A percentile compares a stretch with the other conserved stretches of the same genome.
Conservation (phyloP, 768 basidiomycete genomes). For the Psilocybe sp. region DNA sequence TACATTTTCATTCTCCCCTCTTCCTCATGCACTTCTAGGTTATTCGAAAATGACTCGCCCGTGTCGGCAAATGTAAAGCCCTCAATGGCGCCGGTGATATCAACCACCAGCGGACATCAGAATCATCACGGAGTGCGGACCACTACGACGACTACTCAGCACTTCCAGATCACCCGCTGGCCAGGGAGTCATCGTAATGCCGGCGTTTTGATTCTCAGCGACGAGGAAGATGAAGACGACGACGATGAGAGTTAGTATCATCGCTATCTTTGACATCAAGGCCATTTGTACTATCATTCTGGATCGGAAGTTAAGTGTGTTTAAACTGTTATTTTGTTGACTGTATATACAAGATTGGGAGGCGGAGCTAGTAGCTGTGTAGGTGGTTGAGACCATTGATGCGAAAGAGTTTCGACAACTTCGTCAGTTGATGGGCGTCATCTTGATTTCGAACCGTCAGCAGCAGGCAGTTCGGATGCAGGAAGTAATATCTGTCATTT, state of each 20-base stretch:
- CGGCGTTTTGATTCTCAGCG: slow-evolving; percentile 48
- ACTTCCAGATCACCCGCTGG: slow-evolving; percentile 31
- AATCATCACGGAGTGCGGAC: slow-evolving; percentile 3
- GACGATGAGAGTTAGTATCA: slow-evolving; percentile 22
- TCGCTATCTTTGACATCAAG: slow-evolving; percentile 8
- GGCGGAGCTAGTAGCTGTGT: no score
- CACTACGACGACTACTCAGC: slow-evolving; percentile 14
- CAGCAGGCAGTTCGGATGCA: no score
- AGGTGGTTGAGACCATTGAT: no score
- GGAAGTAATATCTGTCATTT: no score
- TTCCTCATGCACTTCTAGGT: background rate
- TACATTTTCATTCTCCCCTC: slow-evolving; percentile 12
- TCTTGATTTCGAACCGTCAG: no score
- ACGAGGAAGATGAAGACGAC: slow-evolving; percentile 28
- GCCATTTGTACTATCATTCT: background rate
- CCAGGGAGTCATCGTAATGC: slow-evolving; percentile 39
- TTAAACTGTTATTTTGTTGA: slow-evolving; percentile 7
- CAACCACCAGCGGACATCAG: slow-evolving; percentile 1
- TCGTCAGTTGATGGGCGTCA: no score
- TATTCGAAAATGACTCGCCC: background rate
- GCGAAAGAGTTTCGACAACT: no score
- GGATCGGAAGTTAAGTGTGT: slow-evolving; percentile 16
- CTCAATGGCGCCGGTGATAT: background rate
- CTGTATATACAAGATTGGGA: no score
- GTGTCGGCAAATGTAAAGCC: background rate